Percentiles rank a stretch among this genome's conserved stretches.
Conservation (phyloP, 2,329 filamentous ascomycete species). For the Gliomastix tumulicola region DNA sequence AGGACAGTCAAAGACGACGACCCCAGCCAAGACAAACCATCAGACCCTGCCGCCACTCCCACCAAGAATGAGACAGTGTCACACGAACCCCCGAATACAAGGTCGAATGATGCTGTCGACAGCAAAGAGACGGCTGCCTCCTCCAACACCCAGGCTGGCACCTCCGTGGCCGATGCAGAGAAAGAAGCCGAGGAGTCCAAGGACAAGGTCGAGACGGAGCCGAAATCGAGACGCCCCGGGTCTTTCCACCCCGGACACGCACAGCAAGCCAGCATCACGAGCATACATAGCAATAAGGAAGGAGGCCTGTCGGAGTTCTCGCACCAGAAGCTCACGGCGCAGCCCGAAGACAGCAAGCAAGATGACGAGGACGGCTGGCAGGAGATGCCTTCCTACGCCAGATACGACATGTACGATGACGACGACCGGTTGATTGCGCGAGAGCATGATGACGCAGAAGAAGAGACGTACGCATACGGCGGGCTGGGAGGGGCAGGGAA, state of each 20-base stretch:
- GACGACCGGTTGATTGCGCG: constrained; percentile 80
- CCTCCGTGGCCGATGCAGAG: too few species aligned
- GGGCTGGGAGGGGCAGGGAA: constrained; percentile 84
- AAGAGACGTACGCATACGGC: constrained; percentile 60
- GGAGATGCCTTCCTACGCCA: constrained; percentile 86
- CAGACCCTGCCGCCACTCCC: too few species aligned
- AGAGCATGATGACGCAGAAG: constrained; percentile 67
- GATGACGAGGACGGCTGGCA: constrained; percentile 74
- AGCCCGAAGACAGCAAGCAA: constrained; percentile 45
- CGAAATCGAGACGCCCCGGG: too few species aligned
- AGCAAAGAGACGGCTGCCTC: too few species aligned
- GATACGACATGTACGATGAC: constrained; percentile 94
- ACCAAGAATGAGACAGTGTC: too few species aligned
- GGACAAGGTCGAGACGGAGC: too few species aligned
- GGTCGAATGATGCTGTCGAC: too few species aligned
- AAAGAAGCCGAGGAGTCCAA: background rate
- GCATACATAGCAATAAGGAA: constrained; percentile 2
- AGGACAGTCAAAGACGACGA: too few species aligned
- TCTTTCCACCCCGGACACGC: too few species aligned
- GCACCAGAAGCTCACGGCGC: constrained; percentile 67
- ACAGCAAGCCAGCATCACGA: constrained; percentile 2
- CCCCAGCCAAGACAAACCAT: too few species aligned
- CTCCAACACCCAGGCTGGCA: too few species aligned
- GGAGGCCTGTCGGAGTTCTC: constrained; percentile 60
- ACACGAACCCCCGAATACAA: too few species aligned